Evolutionary conservation across 2,329 filamentous ascomycete species (phyloP).

Genomic region (Venturia carpophila): DNA sequence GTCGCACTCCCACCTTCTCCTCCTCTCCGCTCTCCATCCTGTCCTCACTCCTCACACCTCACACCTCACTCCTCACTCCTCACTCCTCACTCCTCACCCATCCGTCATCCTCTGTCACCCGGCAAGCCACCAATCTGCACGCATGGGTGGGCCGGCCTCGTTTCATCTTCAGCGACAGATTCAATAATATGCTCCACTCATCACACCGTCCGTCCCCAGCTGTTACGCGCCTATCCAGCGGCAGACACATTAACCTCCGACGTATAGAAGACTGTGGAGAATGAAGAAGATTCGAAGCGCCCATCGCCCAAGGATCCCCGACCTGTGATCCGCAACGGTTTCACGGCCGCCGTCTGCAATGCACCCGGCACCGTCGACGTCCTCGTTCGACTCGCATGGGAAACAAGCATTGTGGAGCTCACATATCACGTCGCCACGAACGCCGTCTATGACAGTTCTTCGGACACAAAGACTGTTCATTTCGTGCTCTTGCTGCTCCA

Average conservation of each 20-base stretch:
- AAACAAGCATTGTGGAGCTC: background rate
- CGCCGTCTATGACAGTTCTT: background rate
- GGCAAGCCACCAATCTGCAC: background rate
- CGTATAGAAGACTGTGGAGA: background rate
- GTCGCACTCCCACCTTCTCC: too few species aligned
- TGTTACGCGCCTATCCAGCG: conserved; percentile 2
- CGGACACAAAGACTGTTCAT: background rate
- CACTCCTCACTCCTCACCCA: background rate
- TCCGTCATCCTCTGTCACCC: background rate
- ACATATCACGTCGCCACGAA: background rate
- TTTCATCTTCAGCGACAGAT: background rate
- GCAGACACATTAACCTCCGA: background rate
- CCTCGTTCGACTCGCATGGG: background rate
- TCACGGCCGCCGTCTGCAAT: background rate
- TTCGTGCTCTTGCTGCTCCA: background rate
- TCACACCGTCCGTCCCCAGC: background rate
- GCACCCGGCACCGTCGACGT: background rate
- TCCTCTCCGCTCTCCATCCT: too few species aligned
- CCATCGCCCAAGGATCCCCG: background rate
- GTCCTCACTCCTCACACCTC: too few species aligned
- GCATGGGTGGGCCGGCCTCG: background rate
- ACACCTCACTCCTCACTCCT: too few species aligned
- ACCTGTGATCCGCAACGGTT: background rate
- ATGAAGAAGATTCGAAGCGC: background rate
- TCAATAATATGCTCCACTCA: conserved; percentile 1